Percentiles rank a stretch among this genome's conserved stretches.
Conservation (phyloP, 371 early-diverging fungal species). For the Lichtheimia hyalospora region DNA sequence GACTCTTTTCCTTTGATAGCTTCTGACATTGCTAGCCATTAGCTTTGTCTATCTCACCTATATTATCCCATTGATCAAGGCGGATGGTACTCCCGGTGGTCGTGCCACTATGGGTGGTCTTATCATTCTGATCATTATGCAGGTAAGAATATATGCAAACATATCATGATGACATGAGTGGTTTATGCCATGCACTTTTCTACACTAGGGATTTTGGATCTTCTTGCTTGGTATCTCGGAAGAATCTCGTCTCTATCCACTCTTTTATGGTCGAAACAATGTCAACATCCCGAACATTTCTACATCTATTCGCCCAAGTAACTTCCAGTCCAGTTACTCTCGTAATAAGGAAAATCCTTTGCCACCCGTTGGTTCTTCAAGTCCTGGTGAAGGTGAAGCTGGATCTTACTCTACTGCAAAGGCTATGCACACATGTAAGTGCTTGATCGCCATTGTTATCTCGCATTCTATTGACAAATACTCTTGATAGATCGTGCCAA, state of each 20-base stretch:
- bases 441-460: neutral
- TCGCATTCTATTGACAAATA: neutral
- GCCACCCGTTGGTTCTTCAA: slow-evolving; percentile 2
- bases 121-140: slow-evolving; percentile 59
- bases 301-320: slow-evolving; percentile 17
- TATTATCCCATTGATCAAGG: slow-evolving; percentile 24
- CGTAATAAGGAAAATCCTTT: slow-evolving; percentile 14
- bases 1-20: slow-evolving; percentile 21
- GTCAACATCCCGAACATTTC: slow-evolving; percentile 5
- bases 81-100: slow-evolving; percentile 11
- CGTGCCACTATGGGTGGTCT: slow-evolving; percentile 58
- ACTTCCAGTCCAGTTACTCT: slow-evolving; percentile 5
- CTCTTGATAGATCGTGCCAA: slow-evolving; percentile 66
- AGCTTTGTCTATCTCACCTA: slow-evolving; percentile 55
- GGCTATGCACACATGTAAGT: slow-evolving; percentile 40
- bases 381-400: neutral
- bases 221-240: slow-evolving; percentile 72
- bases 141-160: slow-evolving; percentile 24
- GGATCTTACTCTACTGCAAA: slow-evolving; percentile 15
- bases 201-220: slow-evolving; percentile 57
- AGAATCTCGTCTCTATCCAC: slow-evolving; percentile 55
- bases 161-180: neutral
- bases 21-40: slow-evolving; percentile 56
- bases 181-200: slow-evolving; percentile 1
- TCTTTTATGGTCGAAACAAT: slow-evolving; percentile 31